Percentiles rank a stretch among this genome's conserved stretches.
Evolutionary conservation across 768 basidiomycete species (phyloP).

Genomic region (Russula abietina): DNA sequence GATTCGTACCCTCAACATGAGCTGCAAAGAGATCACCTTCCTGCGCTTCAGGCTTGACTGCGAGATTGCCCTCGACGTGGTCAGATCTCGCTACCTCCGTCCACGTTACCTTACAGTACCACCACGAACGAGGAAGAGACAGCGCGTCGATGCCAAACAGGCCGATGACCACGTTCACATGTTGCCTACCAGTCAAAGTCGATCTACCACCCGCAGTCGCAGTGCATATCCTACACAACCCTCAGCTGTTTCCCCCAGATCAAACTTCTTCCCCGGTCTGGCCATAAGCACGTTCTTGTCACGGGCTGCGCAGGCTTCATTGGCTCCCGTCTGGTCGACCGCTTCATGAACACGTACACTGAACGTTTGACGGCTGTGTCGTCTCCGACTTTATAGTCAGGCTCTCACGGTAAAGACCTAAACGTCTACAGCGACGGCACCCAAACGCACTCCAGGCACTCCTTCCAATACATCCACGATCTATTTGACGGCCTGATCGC

Average conservation of each 20-base stretch:
- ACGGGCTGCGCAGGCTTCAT: no score
- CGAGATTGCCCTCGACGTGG: conserved; percentile 68
- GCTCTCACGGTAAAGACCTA: no score
- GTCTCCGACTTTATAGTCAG: no score
- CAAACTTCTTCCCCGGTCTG: conserved; percentile 67
- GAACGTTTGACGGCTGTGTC: no score
- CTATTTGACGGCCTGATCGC: no score
- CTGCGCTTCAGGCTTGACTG: conserved; percentile 87
- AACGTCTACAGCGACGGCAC: no score
- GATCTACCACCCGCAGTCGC: conserved; percentile 72
- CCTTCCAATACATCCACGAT: no score
- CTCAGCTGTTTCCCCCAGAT: conserved; percentile 91
- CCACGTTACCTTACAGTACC: conserved; percentile 68
- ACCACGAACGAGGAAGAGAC: conserved; percentile 32
- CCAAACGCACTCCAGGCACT: no score
- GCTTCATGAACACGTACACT: no score
- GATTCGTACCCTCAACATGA: no score
- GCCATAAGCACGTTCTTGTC: conserved; percentile 85
- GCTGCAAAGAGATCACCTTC: conserved; percentile 66
- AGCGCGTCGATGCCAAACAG: conserved; percentile 37
- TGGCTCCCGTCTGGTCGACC: no score
- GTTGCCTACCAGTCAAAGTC: conserved; percentile 72
- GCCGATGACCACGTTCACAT: conserved; percentile 42
- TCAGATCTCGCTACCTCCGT: conserved; percentile 82
- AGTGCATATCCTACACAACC: conserved; percentile 87